Evolutionary conservation across 176 grass and related monocot genomes (phyloP).

Genomic region (Oryza coarctata): DNA sequence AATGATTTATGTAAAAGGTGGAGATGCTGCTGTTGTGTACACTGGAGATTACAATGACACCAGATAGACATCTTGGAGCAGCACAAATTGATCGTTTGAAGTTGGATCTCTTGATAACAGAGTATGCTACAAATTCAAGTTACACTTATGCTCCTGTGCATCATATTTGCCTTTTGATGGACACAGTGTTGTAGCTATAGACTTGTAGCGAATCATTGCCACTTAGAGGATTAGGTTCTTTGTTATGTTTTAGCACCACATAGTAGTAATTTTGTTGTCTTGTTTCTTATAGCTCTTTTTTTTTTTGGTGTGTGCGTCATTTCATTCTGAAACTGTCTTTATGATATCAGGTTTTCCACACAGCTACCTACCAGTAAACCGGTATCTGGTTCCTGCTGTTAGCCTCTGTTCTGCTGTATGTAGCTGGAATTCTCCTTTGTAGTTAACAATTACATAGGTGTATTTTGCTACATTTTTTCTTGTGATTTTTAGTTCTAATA

Average conservation of each 20-base stretch:
- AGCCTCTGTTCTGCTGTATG: background rate
- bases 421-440: background rate
- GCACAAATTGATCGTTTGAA: slow-evolving; percentile 88
- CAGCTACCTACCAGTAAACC: background rate
- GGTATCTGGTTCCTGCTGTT: slow-evolving; percentile 3
- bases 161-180: background rate
- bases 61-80: slow-evolving; percentile 95
- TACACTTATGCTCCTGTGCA: slow-evolving; percentile 18
- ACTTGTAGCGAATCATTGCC: background rate
- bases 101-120: slow-evolving; percentile 89
- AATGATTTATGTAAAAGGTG: slow-evolving; percentile 94
- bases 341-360: slow-evolving; percentile 14
- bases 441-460: slow-evolving; percentile 3
- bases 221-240: slow-evolving; percentile 8
- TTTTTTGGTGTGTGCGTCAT: background rate
- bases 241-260: background rate
- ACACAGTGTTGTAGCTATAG: background rate
- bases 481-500: slow-evolving; percentile 11
- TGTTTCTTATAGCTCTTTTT: background rate
- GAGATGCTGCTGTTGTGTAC: slow-evolving; percentile 74
- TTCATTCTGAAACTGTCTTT: background rate
- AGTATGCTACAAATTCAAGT: slow-evolving; percentile 46
- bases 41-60: slow-evolving; percentile 99
- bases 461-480: background rate
- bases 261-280: background rate